Percentiles rank a stretch among this genome's conserved stretches.
Evolutionary conservation across 1,284 basidiomycete species (phyloP).

Genomic region (Trametes polyzona): DNA sequence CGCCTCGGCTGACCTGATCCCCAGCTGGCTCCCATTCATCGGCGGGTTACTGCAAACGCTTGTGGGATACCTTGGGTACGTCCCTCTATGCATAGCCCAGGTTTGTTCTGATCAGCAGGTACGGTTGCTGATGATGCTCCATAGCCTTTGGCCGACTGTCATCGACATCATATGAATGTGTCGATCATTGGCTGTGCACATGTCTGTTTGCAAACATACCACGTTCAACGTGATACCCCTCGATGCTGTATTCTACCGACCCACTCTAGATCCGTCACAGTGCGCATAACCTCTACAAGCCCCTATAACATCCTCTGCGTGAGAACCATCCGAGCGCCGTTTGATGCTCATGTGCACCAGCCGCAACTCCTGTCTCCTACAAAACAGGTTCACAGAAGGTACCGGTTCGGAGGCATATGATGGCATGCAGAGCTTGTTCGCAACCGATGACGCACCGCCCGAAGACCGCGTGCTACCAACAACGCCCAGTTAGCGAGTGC

Average conservation of each 20-base stretch:
- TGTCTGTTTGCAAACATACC: slow-evolving; percentile 1
- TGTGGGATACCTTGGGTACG: slow-evolving; percentile 68
- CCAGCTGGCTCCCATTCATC: slow-evolving; percentile 82
- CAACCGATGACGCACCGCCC: slow-evolving; percentile 11
- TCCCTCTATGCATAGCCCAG: neutral
- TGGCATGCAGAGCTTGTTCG: neutral
- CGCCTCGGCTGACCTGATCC: neutral
- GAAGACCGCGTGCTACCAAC: slow-evolving; percentile 7
- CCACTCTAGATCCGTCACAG: neutral
- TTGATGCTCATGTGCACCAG: neutral
- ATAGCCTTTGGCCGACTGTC: slow-evolving; percentile 53
- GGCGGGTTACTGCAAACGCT: slow-evolving; percentile 74
- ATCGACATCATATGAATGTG: slow-evolving; percentile 43
- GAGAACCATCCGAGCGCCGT: slow-evolving; percentile 5
- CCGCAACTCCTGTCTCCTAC: neutral
- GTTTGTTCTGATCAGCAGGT: neutral
- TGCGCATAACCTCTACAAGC: neutral
- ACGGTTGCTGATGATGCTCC: neutral
- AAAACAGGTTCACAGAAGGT: neutral
- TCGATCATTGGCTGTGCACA: neutral
- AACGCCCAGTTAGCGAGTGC: neutral
- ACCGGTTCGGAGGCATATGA: slow-evolving; percentile 10
- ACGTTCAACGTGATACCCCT: slow-evolving; percentile 8
- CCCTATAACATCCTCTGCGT: neutral
- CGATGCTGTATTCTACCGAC: slow-evolving; percentile 2